Percentiles rank a stretch among this genome's conserved stretches.
Evolutionary conservation across 768 basidiomycete species (phyloP).

Genomic region (Boletus subcaerulescens): DNA sequence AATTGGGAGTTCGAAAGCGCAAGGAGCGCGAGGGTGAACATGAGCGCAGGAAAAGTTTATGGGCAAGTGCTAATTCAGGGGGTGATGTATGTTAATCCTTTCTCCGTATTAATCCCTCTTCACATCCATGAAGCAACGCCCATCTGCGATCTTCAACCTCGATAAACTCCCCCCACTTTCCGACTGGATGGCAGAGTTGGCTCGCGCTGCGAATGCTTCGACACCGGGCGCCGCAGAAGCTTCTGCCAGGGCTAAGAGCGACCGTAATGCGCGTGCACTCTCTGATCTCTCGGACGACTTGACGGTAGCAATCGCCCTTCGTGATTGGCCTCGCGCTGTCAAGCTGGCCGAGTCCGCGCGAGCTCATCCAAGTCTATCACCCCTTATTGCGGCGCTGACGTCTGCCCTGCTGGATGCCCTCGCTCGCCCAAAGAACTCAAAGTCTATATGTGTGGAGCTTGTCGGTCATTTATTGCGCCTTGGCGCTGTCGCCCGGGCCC

Average conservation of each 20-base stretch:
- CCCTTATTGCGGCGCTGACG: slow-evolving; percentile 65
- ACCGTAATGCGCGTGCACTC: slow-evolving; percentile 82
- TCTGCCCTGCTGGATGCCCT: slow-evolving; percentile 70
- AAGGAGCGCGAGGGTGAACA: slow-evolving; percentile 95
- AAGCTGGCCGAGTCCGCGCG: slow-evolving; percentile 81
- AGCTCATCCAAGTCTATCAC: slow-evolving; percentile 57
- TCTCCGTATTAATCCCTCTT: neutral
- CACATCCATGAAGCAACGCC: slow-evolving; percentile 24
- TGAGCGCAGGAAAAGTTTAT: slow-evolving; percentile 79
- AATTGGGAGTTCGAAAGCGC: slow-evolving; percentile 79
- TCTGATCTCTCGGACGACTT: slow-evolving; percentile 91
- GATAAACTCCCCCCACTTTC: slow-evolving; percentile 58
- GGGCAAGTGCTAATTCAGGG: slow-evolving; percentile 45
- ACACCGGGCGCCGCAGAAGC: slow-evolving; percentile 30
- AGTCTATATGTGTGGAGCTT: slow-evolving; percentile 67
- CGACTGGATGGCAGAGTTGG: slow-evolving; percentile 75
- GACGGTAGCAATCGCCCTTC: slow-evolving; percentile 84
- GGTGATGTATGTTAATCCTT: slow-evolving; percentile 36
- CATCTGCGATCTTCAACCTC: slow-evolving; percentile 32
- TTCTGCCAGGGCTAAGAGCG: slow-evolving; percentile 70
- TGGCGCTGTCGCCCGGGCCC: slow-evolving; percentile 72
- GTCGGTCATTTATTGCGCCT: slow-evolving; percentile 73
- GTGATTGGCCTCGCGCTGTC: slow-evolving; percentile 88
- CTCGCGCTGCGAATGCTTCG: slow-evolving; percentile 46
- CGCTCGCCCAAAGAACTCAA: slow-evolving; percentile 72